Evolutionary conservation across 108 stramenopile species (phyloP).

Genomic region (Nitzschia sp.): DNA sequence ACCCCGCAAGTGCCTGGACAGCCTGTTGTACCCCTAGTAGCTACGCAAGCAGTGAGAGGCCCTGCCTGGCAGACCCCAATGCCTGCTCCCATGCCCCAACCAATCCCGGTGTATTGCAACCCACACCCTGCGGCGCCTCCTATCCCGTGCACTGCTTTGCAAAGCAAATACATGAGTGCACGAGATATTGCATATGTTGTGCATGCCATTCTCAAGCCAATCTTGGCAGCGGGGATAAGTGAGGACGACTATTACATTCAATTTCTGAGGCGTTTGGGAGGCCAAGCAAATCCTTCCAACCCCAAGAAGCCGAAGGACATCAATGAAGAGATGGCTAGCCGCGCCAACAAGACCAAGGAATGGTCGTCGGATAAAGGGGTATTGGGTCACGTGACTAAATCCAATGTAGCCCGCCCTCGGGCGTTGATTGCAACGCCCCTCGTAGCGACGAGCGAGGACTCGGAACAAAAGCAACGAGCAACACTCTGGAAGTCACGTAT

Average conservation of each 20-base stretch:
- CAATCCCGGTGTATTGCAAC: conserved; percentile 45
- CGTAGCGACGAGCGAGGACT: conserved; percentile 24
- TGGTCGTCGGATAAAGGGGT: conserved; percentile 65
- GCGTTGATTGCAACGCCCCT: conserved; percentile 75
- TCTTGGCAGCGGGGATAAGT: conserved; percentile 36
- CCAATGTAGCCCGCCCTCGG: conserved; percentile 75
- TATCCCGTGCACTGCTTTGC: conserved; percentile 57
- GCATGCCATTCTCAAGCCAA: conserved; percentile 71
- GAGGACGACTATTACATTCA: conserved; percentile 55
- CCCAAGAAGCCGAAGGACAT: conserved; percentile 48
- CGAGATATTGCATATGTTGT: conserved; percentile 77
- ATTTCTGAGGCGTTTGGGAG: conserved; percentile 38
- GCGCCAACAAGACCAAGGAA: conserved; percentile 61
- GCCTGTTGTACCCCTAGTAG: conserved; percentile 20
- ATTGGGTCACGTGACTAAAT: conserved; percentile 66
- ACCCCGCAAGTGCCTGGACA: conserved; percentile 20
- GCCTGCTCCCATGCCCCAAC: conserved; percentile 4
- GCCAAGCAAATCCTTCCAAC: conserved; percentile 20
- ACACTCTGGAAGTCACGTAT: conserved; percentile 83
- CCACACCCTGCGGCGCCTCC: conserved; percentile 65
- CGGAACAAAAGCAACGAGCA: conserved; percentile 49
- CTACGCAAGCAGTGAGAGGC: conserved; percentile 13
- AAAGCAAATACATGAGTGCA: conserved; percentile 55
- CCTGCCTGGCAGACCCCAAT: conserved; percentile 39
- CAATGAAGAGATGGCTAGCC: conserved; percentile 51